Evolutionary conservation across 169 alveolate species (phyloP).

Genomic region (Cryptosporidium ubiquitum): DNA sequence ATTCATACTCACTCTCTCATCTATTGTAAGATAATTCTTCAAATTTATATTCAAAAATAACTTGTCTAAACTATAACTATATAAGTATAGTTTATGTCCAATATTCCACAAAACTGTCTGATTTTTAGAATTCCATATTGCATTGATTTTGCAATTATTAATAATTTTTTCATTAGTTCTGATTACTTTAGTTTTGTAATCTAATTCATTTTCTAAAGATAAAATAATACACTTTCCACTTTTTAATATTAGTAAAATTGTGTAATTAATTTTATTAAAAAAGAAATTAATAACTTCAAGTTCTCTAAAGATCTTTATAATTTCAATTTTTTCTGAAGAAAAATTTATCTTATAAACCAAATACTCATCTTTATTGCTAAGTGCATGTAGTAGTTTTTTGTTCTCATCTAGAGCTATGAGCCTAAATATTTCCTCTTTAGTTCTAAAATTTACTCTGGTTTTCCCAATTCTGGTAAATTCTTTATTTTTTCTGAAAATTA

Average conservation of each 20-base stretch:
- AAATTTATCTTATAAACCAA: neutral
- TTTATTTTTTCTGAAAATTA: constrained; percentile 6
- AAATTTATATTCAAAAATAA: neutral
- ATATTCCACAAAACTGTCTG: constrained; percentile 22
- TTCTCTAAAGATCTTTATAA: neutral
- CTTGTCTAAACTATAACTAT: neutral
- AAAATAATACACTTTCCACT: neutral
- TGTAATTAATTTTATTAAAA: neutral
- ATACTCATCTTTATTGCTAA: constrained; percentile 21
- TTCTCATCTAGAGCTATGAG: neutral
- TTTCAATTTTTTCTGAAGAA: neutral
- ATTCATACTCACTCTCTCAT: constrained; percentile 2
- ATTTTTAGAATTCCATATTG: constrained; percentile 8
- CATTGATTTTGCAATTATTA: constrained; percentile 13
- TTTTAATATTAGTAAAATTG: neutral
- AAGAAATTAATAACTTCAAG: neutral
- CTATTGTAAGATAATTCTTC: neutral
- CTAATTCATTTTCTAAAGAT: neutral
- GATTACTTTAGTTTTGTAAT: neutral
- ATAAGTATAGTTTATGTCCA: constrained; percentile 3
- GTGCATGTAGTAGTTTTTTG: neutral
- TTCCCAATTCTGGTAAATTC: neutral
- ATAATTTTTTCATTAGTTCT: neutral
- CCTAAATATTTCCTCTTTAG: neutral
- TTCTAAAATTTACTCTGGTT: neutral